Percentiles rank a stretch among this genome's conserved stretches.
These are phyloP conservation scores for Auricularia sp. DNA, from an alignment of 768 basidiomycete species.

Conservation along the genomic window DNA sequence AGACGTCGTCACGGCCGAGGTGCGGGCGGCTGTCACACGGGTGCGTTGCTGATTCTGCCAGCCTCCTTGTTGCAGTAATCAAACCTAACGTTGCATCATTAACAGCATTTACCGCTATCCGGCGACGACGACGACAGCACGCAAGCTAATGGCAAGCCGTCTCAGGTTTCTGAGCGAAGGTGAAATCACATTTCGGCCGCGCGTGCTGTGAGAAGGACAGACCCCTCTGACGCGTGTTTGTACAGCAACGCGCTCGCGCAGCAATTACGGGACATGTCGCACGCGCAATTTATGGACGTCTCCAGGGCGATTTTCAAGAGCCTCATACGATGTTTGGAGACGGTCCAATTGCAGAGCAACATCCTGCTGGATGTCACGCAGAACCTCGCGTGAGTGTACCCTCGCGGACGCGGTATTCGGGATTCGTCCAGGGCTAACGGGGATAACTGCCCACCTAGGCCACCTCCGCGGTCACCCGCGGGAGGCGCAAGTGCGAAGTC, in stretches of 20 bases:
- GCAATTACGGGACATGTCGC: constrained; percentile 56
- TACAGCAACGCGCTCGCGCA: constrained; percentile 38
- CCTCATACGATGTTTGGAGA: constrained; percentile 56
- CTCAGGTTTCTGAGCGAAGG: constrained; percentile 15
- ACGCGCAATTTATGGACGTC: constrained; percentile 56
- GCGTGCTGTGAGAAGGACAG: background rate
- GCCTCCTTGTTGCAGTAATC: background rate
- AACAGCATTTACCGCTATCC: constrained; percentile 51
- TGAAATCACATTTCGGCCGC: background rate
- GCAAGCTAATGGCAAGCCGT: constrained; percentile 15
- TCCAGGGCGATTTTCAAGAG: constrained; percentile 50
- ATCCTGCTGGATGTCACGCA: constrained; percentile 53
- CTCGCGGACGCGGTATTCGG: constrained; percentile 1
- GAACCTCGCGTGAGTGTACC: constrained; percentile 20
- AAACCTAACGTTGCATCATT: background rate
- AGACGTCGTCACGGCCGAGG: constrained; percentile 52
- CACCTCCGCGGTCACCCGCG: background rate
- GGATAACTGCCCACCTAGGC: background rate
- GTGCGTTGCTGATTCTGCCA: constrained; percentile 32
- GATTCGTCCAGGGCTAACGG: background rate
- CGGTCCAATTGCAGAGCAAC: constrained; percentile 50
- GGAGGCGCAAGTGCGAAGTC: background rate
- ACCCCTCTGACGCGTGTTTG: constrained; percentile 1
- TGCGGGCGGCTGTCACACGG: constrained; percentile 46
- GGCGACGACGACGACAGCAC: constrained; percentile 37